These are phyloP conservation scores for Dendrobium nobile DNA, from an alignment of 106 monocot genomes.

Conservation along the genomic window DNA sequence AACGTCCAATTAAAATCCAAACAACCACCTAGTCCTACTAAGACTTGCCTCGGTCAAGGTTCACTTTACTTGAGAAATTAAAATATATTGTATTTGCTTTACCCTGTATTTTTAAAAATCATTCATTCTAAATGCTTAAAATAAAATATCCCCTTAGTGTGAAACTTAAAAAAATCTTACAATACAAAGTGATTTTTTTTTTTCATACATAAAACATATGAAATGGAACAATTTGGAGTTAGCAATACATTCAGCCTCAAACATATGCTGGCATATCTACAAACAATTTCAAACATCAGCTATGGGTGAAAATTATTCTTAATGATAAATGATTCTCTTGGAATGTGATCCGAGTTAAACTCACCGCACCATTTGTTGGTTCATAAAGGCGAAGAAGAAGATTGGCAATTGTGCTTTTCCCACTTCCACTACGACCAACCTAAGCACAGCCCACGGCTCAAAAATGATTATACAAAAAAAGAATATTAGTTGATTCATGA, in stretches of 20 bases:
- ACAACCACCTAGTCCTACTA: too few species aligned
- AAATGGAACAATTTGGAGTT: neutral
- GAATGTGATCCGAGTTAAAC: constrained; percentile 6
- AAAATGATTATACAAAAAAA: constrained; percentile 5
- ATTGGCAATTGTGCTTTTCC: constrained; percentile 88
- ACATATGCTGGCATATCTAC: neutral
- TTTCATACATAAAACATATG: neutral
- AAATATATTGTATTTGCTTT: too few species aligned
- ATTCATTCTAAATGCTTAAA: too few species aligned
- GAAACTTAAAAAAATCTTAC: too few species aligned
- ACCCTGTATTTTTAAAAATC: too few species aligned
- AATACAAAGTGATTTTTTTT: too few species aligned
- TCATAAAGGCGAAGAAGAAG: constrained; percentile 87
- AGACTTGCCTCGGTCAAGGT: too few species aligned
- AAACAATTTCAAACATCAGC: neutral
- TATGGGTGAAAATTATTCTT: neutral
- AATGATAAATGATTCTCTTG: neutral
- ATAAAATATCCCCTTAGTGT: too few species aligned
- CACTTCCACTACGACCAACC: constrained; percentile 99
- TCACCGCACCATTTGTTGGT: constrained; percentile 82
- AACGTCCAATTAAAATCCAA: too few species aligned
- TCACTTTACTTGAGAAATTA: too few species aligned
- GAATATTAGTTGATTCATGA: neutral
- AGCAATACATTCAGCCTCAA: neutral
- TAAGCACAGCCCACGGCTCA: constrained; percentile 27